Percentiles rank a stretch among this genome's conserved stretches.
phyloP scores from a whole-genome alignment of 495 filamentous ascomycete genomes.

The Xylaria scruposa region DNA sequence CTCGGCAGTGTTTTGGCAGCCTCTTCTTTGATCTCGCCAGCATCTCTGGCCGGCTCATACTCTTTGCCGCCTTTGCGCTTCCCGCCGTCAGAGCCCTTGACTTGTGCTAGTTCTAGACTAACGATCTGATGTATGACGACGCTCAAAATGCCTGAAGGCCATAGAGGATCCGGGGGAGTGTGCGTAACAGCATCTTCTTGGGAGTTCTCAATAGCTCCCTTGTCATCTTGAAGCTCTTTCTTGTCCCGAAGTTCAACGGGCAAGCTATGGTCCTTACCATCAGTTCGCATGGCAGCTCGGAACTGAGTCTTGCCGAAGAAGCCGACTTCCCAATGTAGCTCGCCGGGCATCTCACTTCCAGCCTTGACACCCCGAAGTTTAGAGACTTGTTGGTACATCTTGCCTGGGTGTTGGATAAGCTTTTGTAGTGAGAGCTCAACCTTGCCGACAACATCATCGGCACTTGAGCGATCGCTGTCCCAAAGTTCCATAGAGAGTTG shows the following conservation, averaged over 20 bases:
- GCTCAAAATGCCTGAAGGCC: conserved; percentile 85
- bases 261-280: conserved; percentile 81
- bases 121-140: conserved; percentile 94
- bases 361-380: conserved; percentile 80
- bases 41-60: conserved; percentile 88
- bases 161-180: conserved; percentile 91
- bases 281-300: conserved; percentile 78
- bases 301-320: conserved; percentile 91
- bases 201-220: conserved; percentile 75
- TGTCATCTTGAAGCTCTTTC: conserved; percentile 84
- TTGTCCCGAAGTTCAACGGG: conserved; percentile 74
- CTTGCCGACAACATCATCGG: conserved; percentile 94
- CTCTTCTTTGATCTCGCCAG: conserved; percentile 84
- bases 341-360: conserved; percentile 87
- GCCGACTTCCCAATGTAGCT: conserved; percentile 94
- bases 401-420: conserved; percentile 89
- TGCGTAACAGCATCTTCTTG: conserved; percentile 84
- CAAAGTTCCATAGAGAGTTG: conserved; percentile 92
- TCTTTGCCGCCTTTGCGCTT: conserved; percentile 76
- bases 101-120: conserved; percentile 84
- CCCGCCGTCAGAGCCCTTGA: conserved; percentile 69
- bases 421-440: conserved; percentile 92
- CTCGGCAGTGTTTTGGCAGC: conserved; percentile 77
- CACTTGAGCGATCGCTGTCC: conserved; percentile 88
- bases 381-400: conserved; percentile 91